Evolutionary conservation across 441 rosid genomes (phyloP).

Genomic region (Adansonia madagascariensis): DNA sequence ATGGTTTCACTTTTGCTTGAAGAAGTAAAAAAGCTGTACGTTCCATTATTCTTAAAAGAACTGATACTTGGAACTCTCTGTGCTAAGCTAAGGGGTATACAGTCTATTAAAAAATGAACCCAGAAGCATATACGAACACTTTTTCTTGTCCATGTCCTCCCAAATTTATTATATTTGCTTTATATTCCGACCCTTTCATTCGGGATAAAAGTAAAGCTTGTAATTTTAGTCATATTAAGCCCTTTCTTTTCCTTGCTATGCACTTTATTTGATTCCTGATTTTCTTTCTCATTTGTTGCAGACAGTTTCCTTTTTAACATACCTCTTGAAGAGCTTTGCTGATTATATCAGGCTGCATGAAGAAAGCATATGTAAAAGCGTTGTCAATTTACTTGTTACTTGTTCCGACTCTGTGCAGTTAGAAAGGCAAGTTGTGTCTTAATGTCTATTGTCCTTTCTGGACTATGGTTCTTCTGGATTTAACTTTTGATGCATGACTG

Average conservation of each 20-base stretch:
- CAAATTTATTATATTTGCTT: not conserved
- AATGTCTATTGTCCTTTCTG: slow-evolving; percentile 20
- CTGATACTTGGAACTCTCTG: not conserved
- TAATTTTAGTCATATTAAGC: slow-evolving; percentile 21
- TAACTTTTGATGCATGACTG: slow-evolving; percentile 26
- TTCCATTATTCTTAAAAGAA: not conserved
- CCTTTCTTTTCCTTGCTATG: slow-evolving; percentile 9
- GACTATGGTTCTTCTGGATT: slow-evolving; percentile 16
- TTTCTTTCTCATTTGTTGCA: slow-evolving; percentile 47
- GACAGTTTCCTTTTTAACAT: slow-evolving; percentile 96
- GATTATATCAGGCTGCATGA: slow-evolving; percentile 95
- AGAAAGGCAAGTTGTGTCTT: slow-evolving; percentile 64
- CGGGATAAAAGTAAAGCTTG: not conserved
- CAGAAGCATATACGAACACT: not conserved
- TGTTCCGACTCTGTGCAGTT: slow-evolving; percentile 92
- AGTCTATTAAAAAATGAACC: not conserved
- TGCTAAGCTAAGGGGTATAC: not conserved
- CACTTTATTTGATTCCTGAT: slow-evolving; percentile 14
- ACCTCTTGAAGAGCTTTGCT: slow-evolving; percentile 89
- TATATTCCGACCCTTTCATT: not conserved
- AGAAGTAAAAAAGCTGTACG: not conserved
- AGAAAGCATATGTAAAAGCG: slow-evolving; percentile 93
- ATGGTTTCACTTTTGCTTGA: not conserved
- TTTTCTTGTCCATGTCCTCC: not conserved
- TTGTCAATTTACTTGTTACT: slow-evolving; percentile 94